phyloP scores from a whole-genome alignment of 768 basidiomycete species.

The Pleurotus citrinopileatus region DNA sequence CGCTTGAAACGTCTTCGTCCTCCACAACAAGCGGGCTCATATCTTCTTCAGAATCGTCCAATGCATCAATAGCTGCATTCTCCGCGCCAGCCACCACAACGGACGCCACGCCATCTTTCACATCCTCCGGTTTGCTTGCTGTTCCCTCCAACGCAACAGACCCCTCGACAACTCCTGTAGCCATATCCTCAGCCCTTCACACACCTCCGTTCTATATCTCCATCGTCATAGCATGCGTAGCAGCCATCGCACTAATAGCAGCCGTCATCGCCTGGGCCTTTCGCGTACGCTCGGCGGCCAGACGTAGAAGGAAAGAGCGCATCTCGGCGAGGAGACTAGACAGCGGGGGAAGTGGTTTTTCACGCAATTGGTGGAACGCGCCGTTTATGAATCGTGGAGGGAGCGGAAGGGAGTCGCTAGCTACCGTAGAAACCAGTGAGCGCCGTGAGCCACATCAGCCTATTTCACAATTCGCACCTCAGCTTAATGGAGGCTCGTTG shows the following conservation, averaged over 20 bases:
- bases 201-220: slow-evolving; percentile 46
- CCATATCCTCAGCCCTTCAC: slow-evolving; percentile 16
- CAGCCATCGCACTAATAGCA: slow-evolving; percentile 39
- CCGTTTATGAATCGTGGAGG: not conserved
- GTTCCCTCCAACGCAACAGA: not conserved
- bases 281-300: slow-evolving; percentile 34
- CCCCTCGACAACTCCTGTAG: not conserved
- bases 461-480: not conserved
- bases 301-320: slow-evolving; percentile 22
- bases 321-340: not conserved
- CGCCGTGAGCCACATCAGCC: not conserved
- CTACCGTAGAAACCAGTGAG: not conserved
- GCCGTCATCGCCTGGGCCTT: slow-evolving; percentile 50
- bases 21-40: too few relatives aligned
- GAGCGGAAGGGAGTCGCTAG: not conserved
- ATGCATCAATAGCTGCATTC: not conserved
- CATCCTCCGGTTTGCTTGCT: too few relatives aligned
- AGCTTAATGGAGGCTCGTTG: not conserved
- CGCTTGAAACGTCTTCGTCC: too few relatives aligned
- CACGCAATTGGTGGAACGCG: not conserved
- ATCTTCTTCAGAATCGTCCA: not conserved
- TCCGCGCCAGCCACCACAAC: not conserved
- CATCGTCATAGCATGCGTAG: slow-evolving; percentile 45
- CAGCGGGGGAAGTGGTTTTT: not conserved
- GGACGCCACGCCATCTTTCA: too few relatives aligned